A percentile compares a stretch with the other conserved stretches of the same genome.
Conservation (phyloP, 176 grass and related monocot genomes). For the Oryza punctata region DNA sequence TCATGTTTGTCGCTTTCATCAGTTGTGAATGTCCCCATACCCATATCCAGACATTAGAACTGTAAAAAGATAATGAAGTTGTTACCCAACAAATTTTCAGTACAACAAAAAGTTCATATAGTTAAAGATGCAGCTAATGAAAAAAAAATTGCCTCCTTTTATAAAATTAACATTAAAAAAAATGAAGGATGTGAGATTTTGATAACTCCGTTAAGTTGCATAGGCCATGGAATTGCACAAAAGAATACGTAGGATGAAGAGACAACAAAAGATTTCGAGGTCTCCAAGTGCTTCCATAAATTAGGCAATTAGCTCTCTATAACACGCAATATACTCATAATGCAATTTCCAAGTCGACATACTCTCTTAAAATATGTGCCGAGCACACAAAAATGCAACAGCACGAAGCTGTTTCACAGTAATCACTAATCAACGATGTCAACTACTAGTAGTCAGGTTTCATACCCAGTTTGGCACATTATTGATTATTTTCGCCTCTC, state of each 20-base stretch:
- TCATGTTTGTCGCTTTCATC: slow-evolving; percentile 35
- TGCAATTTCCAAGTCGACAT: background rate
- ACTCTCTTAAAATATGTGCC: background rate
- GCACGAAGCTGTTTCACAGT: background rate
- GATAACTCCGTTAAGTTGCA: background rate
- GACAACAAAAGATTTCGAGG: background rate
- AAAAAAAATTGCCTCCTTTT: background rate
- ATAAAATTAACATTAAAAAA: background rate
- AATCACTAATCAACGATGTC: background rate
- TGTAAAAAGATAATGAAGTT: slow-evolving; percentile 42
- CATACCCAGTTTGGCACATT: background rate
- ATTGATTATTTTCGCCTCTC: background rate
- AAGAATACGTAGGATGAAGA: background rate
- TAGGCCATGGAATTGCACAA: background rate
- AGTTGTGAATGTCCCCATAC: slow-evolving; percentile 43
- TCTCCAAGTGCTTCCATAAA: background rate
- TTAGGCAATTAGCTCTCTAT: background rate
- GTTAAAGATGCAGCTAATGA: background rate
- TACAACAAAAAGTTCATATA: background rate
- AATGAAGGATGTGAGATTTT: background rate
- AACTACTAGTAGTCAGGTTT: background rate
- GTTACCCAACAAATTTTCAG: background rate
- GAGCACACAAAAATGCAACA: background rate
- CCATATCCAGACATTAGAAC: slow-evolving; percentile 43
- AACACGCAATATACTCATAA: background rate